These are phyloP conservation scores for Carpinus viminea DNA, from an alignment of 306 rosid species.

Conservation along the genomic window DNA sequence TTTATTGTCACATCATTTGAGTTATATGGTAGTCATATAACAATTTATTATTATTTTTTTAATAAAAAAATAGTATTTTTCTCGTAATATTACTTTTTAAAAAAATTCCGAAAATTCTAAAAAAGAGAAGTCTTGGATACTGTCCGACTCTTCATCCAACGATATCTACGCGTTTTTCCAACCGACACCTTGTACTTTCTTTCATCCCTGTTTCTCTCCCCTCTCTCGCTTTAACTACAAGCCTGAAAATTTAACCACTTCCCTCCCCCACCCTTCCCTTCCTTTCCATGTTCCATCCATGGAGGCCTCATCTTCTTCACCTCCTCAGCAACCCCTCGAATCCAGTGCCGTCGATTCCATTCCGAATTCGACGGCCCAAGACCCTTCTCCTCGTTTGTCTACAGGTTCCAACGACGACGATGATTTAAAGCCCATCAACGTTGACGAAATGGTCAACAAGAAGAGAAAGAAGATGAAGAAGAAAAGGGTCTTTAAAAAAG, in stretches of 20 bases:
- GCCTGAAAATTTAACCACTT: not conserved
- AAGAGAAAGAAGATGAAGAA: slow-evolving; percentile 21
- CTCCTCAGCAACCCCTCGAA: slow-evolving; percentile 10
- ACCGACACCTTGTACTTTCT: not conserved
- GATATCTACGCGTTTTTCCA: no score
- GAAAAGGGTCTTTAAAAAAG: slow-evolving; percentile 16
- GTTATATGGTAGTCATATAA: no score
- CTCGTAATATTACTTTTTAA: no score
- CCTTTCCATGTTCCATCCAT: slow-evolving; percentile 1
- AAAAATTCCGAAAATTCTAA: no score
- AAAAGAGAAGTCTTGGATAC: no score
- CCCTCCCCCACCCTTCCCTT: not conserved
- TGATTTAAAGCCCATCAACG: slow-evolving; percentile 2
- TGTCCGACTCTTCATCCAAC: no score
- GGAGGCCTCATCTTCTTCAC: slow-evolving; percentile 23
- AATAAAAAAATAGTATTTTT: no score
- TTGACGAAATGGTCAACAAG: not conserved
- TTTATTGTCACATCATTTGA: no score
- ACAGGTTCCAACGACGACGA: not conserved
- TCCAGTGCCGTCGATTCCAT: slow-evolving; percentile 8
- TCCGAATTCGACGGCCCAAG: slow-evolving; percentile 25
- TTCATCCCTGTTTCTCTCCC: not conserved
- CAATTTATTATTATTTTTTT: no score
- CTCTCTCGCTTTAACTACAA: not conserved
- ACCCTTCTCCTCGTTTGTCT: slow-evolving; percentile 11